A percentile compares a stretch with the other conserved stretches of the same genome.
phyloP scores from a whole-genome alignment of 2,329 filamentous ascomycete species.

The Ilyonectria destructans region DNA sequence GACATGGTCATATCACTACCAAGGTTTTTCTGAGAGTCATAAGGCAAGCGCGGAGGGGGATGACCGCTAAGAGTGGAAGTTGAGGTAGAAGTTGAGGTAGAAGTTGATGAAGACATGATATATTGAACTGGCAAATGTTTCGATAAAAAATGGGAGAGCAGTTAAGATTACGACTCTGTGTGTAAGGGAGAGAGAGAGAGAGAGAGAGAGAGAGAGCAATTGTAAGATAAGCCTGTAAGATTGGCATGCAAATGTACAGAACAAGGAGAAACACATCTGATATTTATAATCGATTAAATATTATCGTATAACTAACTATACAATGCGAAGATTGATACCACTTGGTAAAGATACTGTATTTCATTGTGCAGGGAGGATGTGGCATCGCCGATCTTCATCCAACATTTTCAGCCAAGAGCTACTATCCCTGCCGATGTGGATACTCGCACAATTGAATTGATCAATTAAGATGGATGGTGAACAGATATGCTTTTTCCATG shows the following conservation, averaged over 20 bases:
- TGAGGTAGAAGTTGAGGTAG: conserved; percentile 23
- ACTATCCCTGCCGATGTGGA: too few species aligned
- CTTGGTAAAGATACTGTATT: not conserved
- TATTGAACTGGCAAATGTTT: conserved; percentile 7
- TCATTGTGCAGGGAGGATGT: too few species aligned
- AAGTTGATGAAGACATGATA: conserved; percentile 25
- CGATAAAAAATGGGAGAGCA: not conserved
- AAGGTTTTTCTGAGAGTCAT: too few species aligned
- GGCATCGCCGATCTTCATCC: too few species aligned
- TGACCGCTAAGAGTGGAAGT: conserved; percentile 20
- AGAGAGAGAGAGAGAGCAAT: conserved; percentile 10
- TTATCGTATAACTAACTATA: not conserved
- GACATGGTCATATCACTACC: too few species aligned
- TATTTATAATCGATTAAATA: conserved; percentile 9
- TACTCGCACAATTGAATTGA: too few species aligned
- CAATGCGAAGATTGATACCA: conserved; percentile 11
- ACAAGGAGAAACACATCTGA: conserved; percentile 12
- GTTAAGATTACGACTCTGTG: conserved; percentile 10
- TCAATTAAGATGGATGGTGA: too few species aligned
- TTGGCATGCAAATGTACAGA: not conserved
- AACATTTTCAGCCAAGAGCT: too few species aligned
- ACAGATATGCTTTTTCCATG: not conserved
- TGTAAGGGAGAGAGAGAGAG: not conserved
- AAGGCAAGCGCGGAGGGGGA: too few species aligned
- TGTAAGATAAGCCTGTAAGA: conserved; percentile 4